Evolutionary conservation across 2,329 filamentous ascomycete genomes (phyloP).

Genomic region (Fusarium goolgardi): DNA sequence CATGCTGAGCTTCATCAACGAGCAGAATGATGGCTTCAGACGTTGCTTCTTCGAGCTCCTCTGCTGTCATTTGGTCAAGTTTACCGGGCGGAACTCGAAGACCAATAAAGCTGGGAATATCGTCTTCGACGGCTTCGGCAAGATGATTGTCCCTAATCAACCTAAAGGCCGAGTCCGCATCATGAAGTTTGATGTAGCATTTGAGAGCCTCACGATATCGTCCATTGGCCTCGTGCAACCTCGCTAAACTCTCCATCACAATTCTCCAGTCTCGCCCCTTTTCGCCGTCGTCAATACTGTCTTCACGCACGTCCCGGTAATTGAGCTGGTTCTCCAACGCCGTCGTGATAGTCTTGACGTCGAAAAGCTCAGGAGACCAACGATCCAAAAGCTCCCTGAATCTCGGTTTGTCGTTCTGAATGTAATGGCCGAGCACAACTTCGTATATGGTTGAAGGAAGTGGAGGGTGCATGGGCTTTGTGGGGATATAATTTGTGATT

Average conservation of each 20-base stretch:
- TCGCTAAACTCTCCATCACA: constrained; percentile 86
- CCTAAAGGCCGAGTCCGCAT: constrained; percentile 88
- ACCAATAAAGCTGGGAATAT: constrained; percentile 88
- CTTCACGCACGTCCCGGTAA: constrained; percentile 78
- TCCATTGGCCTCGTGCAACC: constrained; percentile 83
- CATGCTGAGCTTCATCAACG: constrained; percentile 90
- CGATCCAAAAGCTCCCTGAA: constrained; percentile 83
- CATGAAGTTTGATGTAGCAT: constrained; percentile 90
- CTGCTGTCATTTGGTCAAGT: constrained; percentile 70
- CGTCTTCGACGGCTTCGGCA: constrained; percentile 88
- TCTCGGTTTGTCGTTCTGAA: constrained; percentile 77
- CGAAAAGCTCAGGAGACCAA: constrained; percentile 88
- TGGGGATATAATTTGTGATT: constrained; percentile 86
- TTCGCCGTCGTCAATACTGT: constrained; percentile 78
- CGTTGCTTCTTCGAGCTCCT: constrained; percentile 82
- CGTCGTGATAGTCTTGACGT: constrained; percentile 78
- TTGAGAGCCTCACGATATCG: constrained; percentile 85
- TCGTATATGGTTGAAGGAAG: constrained; percentile 88
- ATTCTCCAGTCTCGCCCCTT: constrained; percentile 86
- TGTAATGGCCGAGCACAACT: constrained; percentile 88
- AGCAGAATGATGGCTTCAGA: constrained; percentile 86
- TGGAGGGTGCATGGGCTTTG: constrained; percentile 78
- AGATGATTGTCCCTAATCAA: constrained; percentile 90
- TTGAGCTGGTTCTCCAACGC: constrained; percentile 86
- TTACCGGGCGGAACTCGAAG: constrained; percentile 83